Evolutionary conservation across 352 stramenopile genomes (phyloP).

Genomic region (Phytopythium litorale): DNA sequence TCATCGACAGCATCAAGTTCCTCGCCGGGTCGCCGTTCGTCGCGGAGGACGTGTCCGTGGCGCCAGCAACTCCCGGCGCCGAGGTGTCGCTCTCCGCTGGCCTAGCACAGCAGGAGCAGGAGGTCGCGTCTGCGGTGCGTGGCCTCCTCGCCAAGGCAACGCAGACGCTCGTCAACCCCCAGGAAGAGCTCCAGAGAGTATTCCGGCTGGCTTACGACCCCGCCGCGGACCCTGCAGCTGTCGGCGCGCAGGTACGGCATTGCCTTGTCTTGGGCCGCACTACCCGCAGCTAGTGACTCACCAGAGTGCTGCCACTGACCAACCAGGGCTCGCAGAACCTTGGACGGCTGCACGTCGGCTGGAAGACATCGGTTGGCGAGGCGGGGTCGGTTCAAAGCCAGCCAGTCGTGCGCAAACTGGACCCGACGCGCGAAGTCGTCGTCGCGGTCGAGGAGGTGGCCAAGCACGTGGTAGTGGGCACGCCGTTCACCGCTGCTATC

Average conservation of each 20-base stretch:
- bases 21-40: constrained; percentile 54
- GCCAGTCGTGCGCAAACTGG: constrained; percentile 62
- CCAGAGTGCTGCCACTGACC: background rate
- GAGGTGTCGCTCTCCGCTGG: background rate
- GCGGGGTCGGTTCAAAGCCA: constrained; percentile 79
- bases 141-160: constrained; percentile 28
- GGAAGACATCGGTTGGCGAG: constrained; percentile 81
- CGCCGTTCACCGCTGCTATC: constrained; percentile 46
- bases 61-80: constrained; percentile 11
- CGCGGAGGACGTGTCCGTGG: constrained; percentile 23
- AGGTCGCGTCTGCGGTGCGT: constrained; percentile 1
- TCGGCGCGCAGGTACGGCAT: constrained; percentile 27
- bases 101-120: constrained; percentile 5
- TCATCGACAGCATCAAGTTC: constrained; percentile 81
- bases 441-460: constrained; percentile 44
- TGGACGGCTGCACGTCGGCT: constrained; percentile 72
- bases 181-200: constrained; percentile 77
- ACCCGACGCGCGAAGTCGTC: constrained; percentile 33
- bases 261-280: no score
- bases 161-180: constrained; percentile 66
- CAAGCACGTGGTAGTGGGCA: constrained; percentile 40
- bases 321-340: constrained; percentile 57
- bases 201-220: constrained; percentile 57
- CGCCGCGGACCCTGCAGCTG: constrained; percentile 23
- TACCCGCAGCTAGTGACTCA: background rate